phyloP scores from a whole-genome alignment of 2,329 filamentous ascomycete genomes.

The Hortaea sp. region DNA sequence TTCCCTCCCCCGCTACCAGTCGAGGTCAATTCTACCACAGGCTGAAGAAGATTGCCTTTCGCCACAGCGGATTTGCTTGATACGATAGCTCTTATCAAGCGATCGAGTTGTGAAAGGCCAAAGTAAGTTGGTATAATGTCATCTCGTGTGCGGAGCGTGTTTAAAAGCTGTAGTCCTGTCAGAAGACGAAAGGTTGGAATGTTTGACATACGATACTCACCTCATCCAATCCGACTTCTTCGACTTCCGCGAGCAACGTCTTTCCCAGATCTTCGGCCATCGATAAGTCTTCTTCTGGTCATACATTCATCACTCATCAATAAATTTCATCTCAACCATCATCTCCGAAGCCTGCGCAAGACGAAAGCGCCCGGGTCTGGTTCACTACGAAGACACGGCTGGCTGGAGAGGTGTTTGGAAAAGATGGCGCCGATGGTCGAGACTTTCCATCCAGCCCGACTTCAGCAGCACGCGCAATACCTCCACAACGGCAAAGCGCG shows the following conservation, averaged over 20 bases:
- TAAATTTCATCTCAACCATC: background rate
- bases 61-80: slow-evolving; percentile 1
- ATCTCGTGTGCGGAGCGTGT: slow-evolving; percentile 24
- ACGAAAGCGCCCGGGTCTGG: no score
- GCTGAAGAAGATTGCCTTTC: slow-evolving; percentile 3
- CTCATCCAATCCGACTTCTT: slow-evolving; percentile 41
- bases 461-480: slow-evolving; percentile 43
- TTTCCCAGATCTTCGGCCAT: slow-evolving; percentile 41
- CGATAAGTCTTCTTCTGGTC: background rate
- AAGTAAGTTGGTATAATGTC: slow-evolving; percentile 20
- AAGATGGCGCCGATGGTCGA: slow-evolving; percentile 48
- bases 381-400: no score
- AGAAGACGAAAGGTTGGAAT: background rate
- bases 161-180: slow-evolving; percentile 27
- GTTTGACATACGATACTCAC: slow-evolving; percentile 25
- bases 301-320: background rate
- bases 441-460: slow-evolving; percentile 42
- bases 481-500: slow-evolving; percentile 42
- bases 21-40: slow-evolving; percentile 46
- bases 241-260: slow-evolving; percentile 42
- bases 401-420: background rate
- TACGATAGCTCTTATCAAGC: slow-evolving; percentile 17
- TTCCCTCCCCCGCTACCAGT: slow-evolving; percentile 44
- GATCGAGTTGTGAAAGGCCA: slow-evolving; percentile 39
- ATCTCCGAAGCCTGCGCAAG: background rate